Conservation (phyloP, 139 green algal genomes). For the Ettlia oleoabundans region DNA sequence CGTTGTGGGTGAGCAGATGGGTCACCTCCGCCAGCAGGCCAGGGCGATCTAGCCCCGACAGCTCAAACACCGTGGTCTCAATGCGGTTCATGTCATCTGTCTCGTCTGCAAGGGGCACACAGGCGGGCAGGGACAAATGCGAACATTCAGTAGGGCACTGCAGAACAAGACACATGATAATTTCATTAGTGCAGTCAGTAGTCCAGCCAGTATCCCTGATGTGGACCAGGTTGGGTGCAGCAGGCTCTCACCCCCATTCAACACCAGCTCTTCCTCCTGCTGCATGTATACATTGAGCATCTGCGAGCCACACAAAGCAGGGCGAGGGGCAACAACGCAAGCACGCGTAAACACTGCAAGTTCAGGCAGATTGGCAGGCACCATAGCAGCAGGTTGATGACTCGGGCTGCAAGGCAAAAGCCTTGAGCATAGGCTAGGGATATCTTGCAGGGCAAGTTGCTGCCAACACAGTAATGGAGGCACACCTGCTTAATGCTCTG, state of each 20-base stretch:
- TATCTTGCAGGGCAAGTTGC: too few species aligned
- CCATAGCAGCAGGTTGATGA: too few species aligned
- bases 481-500: slow-evolving; percentile 71
- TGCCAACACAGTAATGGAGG: too few species aligned
- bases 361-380: too few species aligned
- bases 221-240: neutral
- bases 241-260: slow-evolving; percentile 46
- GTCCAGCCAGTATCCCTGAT: too few species aligned
- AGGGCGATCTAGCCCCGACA: slow-evolving; percentile 80
- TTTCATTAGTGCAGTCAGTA: too few species aligned
- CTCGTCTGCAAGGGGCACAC: slow-evolving; percentile 40
- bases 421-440: too few species aligned
- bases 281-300: slow-evolving; percentile 72
- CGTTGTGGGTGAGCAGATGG: slow-evolving; percentile 78
- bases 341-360: neutral
- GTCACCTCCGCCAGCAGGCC: slow-evolving; percentile 89
- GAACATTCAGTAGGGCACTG: neutral
- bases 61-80: slow-evolving; percentile 86
- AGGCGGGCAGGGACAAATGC: neutral
- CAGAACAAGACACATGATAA: too few species aligned
- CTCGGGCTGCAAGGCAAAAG: too few species aligned
- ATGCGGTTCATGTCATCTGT: slow-evolving; percentile 45
- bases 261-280: slow-evolving; percentile 51
- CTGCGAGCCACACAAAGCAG: slow-evolving; percentile 30
- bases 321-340: neutral